Evolutionary conservation across 768 basidiomycete genomes (phyloP).

Genomic region (Tulasnella sp.): DNA sequence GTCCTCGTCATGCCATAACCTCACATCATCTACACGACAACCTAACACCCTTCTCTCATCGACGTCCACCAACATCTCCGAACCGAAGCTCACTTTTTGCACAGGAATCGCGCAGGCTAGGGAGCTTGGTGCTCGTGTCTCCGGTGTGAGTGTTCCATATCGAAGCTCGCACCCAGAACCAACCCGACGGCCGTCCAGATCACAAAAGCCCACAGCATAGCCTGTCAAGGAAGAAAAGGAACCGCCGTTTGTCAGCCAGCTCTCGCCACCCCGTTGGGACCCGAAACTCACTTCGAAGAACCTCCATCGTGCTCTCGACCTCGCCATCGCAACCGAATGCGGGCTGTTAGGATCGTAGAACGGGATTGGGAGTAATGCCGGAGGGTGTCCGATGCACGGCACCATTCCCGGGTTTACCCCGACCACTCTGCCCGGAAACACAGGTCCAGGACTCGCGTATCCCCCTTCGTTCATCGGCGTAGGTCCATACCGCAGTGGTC

Average conservation of each 20-base stretch:
- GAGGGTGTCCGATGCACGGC: not conserved
- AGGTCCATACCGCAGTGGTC: not conserved
- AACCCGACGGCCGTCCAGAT: conserved; percentile 26
- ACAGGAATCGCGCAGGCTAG: conserved; percentile 13
- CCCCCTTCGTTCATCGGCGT: not conserved
- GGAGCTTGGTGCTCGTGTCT: not conserved
- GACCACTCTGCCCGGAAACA: not conserved
- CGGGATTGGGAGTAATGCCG: conserved; percentile 23
- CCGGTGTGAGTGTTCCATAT: not conserved
- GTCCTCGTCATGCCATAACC: not conserved
- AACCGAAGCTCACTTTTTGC: too few relatives aligned
- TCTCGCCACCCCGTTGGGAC: not conserved
- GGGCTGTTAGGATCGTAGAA: conserved; percentile 35
- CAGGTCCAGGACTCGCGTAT: not conserved
- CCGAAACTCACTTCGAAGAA: conserved; percentile 26
- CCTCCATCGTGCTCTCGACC: conserved; percentile 32
- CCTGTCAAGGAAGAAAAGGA: conserved; percentile 16
- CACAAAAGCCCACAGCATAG: conserved; percentile 30
- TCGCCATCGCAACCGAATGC: conserved; percentile 30
- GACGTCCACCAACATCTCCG: conserved; percentile 13
- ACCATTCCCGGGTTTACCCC: not conserved
- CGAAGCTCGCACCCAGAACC: conserved; percentile 22
- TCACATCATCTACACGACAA: not conserved
- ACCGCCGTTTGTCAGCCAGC: not conserved
- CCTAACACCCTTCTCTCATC: not conserved